Percentiles rank a stretch among this genome's conserved stretches.
Conservation (phyloP, 306 rosid genomes). For the Nissolia schottii region DNA sequence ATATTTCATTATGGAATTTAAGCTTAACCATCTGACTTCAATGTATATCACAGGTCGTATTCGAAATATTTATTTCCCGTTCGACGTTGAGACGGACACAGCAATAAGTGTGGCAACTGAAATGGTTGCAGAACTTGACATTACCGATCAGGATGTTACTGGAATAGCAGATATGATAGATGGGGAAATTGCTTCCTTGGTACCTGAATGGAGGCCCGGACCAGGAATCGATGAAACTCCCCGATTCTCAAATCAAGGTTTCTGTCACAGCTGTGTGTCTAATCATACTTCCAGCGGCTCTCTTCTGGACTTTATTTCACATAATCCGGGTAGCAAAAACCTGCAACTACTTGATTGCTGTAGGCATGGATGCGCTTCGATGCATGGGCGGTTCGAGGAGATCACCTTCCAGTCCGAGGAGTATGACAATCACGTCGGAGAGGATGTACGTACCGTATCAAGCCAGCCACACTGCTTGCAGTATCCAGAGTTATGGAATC, state of each 20-base stretch:
- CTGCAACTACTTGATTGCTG: constrained; percentile 53
- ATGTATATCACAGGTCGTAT: constrained; percentile 57
- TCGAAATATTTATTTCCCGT: constrained; percentile 86
- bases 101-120: constrained; percentile 90
- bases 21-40: background rate
- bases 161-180: constrained; percentile 94
- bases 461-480: constrained; percentile 36
- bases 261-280: constrained; percentile 68
- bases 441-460: constrained; percentile 32
- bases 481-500: constrained; percentile 56
- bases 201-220: constrained; percentile 79
- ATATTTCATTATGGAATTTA: background rate
- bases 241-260: constrained; percentile 39
- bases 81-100: constrained; percentile 78
- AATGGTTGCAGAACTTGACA: constrained; percentile 93
- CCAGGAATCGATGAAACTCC: constrained; percentile 77
- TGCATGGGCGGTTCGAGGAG: constrained; percentile 94
- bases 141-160: constrained; percentile 83
- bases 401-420: constrained; percentile 67
- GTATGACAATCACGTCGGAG: constrained; percentile 44
- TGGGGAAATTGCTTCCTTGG: constrained; percentile 75
- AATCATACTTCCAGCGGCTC: constrained; percentile 61
- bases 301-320: constrained; percentile 43
- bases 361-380: constrained; percentile 63
- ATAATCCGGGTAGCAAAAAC: constrained; percentile 34